These are phyloP conservation scores for Ceratocystis colombiana DNA, from an alignment of 2,329 filamentous ascomycete species.

Conservation along the genomic window DNA sequence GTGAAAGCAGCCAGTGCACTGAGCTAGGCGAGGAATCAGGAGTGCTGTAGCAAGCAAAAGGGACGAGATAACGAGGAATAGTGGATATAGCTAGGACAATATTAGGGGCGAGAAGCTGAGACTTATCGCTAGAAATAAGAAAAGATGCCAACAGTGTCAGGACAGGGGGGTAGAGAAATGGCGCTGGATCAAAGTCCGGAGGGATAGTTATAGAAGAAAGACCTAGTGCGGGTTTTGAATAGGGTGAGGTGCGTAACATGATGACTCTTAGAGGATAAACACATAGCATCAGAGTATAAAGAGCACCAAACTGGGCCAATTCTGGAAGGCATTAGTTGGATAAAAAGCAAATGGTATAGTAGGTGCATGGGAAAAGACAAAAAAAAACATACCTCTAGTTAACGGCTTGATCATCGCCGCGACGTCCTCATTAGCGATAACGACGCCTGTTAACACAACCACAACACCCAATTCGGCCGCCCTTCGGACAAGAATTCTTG, in stretches of 20 bases:
- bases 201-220: constrained; percentile 48
- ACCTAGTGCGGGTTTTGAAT: constrained; percentile 33
- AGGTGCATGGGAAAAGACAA: too few relatives aligned
- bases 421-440: constrained; percentile 40
- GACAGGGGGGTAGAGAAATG: constrained; percentile 72
- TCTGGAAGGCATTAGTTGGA: constrained; percentile 33
- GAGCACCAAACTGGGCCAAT: constrained; percentile 34
- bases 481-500: constrained; percentile 44
- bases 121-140: constrained; percentile 54
- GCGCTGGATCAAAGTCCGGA: constrained; percentile 76
- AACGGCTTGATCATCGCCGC: not conserved
- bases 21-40: constrained; percentile 29
- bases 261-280: constrained; percentile 53
- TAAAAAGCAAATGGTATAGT: not conserved
- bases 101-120: constrained; percentile 60
- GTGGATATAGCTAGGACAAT: constrained; percentile 71
- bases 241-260: constrained; percentile 38
- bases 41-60: constrained; percentile 35
- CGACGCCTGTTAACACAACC: constrained; percentile 39
- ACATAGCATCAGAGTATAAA: constrained; percentile 37
- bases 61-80: constrained; percentile 62
- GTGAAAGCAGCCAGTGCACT: constrained; percentile 70
- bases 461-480: constrained; percentile 45
- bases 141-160: constrained; percentile 69
- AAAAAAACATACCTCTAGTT: constrained; percentile 7